Percentiles rank a stretch among this genome's conserved stretches.
These are phyloP conservation scores for Chloris gayana DNA, from an alignment of 176 grass and related monocot species.

Conservation along the genomic window DNA sequence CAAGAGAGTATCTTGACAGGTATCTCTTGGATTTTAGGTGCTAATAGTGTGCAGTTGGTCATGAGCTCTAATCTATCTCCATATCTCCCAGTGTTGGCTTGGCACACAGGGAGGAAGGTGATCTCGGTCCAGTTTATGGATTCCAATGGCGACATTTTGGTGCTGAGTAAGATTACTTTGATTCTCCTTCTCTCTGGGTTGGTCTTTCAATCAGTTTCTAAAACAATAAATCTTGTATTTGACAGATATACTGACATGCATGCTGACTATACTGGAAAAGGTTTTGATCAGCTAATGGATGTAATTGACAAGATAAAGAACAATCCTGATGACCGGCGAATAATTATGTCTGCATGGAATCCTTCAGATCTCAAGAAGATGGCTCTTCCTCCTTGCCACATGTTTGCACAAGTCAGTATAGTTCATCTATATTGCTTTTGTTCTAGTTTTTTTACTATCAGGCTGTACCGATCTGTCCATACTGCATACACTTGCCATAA, in stretches of 20 bases:
- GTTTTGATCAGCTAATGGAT: conserved; percentile 82
- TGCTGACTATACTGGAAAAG: conserved; percentile 79
- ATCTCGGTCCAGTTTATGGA: conserved; percentile 84
- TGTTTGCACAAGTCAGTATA: conserved; percentile 79
- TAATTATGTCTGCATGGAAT: conserved; percentile 80
- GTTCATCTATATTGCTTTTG: neutral
- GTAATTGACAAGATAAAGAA: conserved; percentile 89
- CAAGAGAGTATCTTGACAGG: conserved; percentile 93
- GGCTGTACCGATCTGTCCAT: neutral
- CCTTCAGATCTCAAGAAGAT: conserved; percentile 79
- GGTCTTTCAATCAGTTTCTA: neutral
- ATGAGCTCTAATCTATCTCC: conserved; percentile 23
- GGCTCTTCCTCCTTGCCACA: conserved; percentile 89
- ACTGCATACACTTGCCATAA: neutral
- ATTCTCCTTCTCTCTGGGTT: neutral
- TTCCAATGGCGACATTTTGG: conserved; percentile 95
- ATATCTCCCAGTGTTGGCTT: conserved; percentile 69
- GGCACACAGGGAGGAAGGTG: conserved; percentile 72
- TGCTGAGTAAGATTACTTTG: conserved; percentile 61
- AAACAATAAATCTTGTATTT: neutral
- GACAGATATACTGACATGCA: conserved; percentile 78
- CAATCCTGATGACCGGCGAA: conserved; percentile 76
- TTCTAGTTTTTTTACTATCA: conserved; percentile 10
- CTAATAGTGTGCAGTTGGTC: neutral
- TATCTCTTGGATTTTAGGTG: conserved; percentile 33